Evolutionary conservation across 106 monocot species (phyloP), one percentile per base, ranked within the genome.

Genomic region (Posidonia australis): DNA sequence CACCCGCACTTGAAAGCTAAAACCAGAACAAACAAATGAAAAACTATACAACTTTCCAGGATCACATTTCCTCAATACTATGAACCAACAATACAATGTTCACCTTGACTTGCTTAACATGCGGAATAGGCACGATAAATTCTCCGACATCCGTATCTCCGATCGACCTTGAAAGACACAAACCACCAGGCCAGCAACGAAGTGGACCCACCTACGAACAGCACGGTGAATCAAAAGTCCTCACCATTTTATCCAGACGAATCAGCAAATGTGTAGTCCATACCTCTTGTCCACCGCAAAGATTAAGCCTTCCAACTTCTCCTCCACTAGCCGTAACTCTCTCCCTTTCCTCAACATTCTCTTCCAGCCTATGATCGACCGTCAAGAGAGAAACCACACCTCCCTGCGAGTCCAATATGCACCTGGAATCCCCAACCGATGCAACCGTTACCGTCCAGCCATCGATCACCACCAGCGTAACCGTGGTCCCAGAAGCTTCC

Each of bases 101-200:
- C 64, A 90, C 96, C 84, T 98, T 98, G 44, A 98, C 85, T 90
- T 98, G 96, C 72, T 98, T 98, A 25, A 98, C 96, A 85, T 98
- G 84, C 6, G 96, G 96, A 46, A 98, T 78, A 16, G 96, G 96
- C 23, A 98, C 96, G 54, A 98, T 98, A 64, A 79, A 98, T 58
- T 98, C 96, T 22, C 96, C 96, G 21, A 98, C 96, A 71, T 98
- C 96, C 28, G 70, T 90, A 67, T 98, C 96, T 11, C 96, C 96
- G 57, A 98, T 98, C 0, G 96, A 98, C 67, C 96, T 90, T 43
- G 96, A 98, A 47, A 98, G 80, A 74, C 96, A 98, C 51, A 98
- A 69, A 2, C 96, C 96, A 60, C 96, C 96, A 6, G 96, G 96
- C 96, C 96, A 98, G 75, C 96, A 98, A 12, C 96, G 69, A 18